Conservation (phyloP, 345 rosid species). For the Dipteronia dyeriana region DNA sequence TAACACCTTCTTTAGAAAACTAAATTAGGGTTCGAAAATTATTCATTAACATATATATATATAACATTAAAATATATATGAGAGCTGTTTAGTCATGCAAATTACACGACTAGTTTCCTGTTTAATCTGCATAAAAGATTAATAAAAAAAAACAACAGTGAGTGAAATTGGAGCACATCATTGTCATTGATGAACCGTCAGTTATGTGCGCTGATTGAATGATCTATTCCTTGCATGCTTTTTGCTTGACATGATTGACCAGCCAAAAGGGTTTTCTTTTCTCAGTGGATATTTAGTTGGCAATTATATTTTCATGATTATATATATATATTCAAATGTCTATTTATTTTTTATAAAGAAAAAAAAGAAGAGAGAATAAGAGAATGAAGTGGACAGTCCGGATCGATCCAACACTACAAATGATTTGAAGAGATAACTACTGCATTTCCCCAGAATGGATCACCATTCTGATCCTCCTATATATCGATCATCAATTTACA, state of each 20-base stretch:
- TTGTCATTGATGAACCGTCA: slow-evolving; percentile 30
- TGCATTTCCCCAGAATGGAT: slow-evolving; percentile 40
- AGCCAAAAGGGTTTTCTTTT: slow-evolving; percentile 39
- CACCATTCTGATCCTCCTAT: slow-evolving; percentile 27
- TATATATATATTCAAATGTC: background rate
- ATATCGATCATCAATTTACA: slow-evolving; percentile 1
- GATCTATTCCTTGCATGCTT: slow-evolving; percentile 43
- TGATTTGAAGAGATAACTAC: slow-evolving; percentile 33
- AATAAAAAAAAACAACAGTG: slow-evolving; percentile 5
- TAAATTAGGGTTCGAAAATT: background rate
- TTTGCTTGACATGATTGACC: slow-evolving; percentile 62
- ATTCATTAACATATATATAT: background rate
- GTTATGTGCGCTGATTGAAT: slow-evolving; percentile 39
- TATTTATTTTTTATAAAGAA: background rate
- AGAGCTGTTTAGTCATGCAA: background rate
- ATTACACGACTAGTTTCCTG: background rate
- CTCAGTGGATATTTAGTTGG: slow-evolving; percentile 71
- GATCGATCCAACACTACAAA: slow-evolving; percentile 47
- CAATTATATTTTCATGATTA: slow-evolving; percentile 62
- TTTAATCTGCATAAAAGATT: background rate
- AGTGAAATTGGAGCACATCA: slow-evolving; percentile 1
- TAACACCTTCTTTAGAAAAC: background rate
- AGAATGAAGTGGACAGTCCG: slow-evolving; percentile 32
- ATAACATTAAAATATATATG: background rate
- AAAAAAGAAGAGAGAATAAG: background rate